Evolutionary conservation across 768 basidiomycete genomes (phyloP), one percentile per base, ranked within the genome.

Genomic region (Hypholoma sublateritium): DNA sequence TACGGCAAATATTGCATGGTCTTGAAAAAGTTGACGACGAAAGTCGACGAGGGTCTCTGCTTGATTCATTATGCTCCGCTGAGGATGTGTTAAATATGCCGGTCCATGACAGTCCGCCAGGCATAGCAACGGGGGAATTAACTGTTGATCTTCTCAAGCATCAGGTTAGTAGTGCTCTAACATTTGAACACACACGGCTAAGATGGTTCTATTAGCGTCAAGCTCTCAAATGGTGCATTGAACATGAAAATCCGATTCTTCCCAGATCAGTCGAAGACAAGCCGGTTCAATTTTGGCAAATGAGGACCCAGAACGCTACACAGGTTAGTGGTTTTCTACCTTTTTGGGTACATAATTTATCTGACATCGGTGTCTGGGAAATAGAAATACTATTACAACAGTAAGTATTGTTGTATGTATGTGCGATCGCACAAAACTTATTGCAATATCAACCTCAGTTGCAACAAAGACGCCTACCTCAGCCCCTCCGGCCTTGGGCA

Each of bases 201-300:
- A 32, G 28, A 32, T 32, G 9, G 43, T 43, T 47, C 13, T 35
- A 12, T 42, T 53, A 94, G 92, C 85, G 74, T 49, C 92, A 95
- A 83, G 93, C 86, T 1, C 70, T 95, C 43, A 83, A 87, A 65
- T 97, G 95, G 94, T 91, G 91, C 62, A 78, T 95, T 25, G 81
- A 85, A 14, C 83, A 77, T 24, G 94, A 97, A 70, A 85, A 91
- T 64, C 94, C 95, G 0, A 70, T 71, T 37, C 71, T 95, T 12
- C 95, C 94, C 1, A 80, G 75, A 56, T 80, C 73, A 32, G 84
- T 86, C 49, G 67, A 70, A 0, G 93, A 94, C 56, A 80, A 78
- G 35, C 88, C 92, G 0, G 89, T 93, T 1, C 95, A 96, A 69
- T 94, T 97, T 64, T 97, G 94, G 95, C 86, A 92, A 65, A 69